Conservation (phyloP, 1,284 basidiomycete genomes). For the Fomes fomentarius region DNA sequence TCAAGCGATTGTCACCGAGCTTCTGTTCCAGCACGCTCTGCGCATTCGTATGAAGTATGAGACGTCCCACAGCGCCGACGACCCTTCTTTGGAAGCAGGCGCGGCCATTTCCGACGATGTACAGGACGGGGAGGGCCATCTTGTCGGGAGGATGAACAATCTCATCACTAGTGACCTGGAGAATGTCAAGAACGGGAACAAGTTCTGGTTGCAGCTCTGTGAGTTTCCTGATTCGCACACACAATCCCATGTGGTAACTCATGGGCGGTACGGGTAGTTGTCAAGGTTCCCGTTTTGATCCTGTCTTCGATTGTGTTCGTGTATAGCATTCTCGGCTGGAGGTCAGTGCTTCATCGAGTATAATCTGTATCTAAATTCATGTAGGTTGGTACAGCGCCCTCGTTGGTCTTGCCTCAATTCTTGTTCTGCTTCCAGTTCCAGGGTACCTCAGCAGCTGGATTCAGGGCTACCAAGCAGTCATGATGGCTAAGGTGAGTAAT, state of each 20-base stretch:
- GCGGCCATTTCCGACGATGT: slow-evolving; percentile 33
- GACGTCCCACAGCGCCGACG: slow-evolving; percentile 12
- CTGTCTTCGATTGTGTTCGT: slow-evolving; percentile 41
- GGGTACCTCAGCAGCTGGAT: slow-evolving; percentile 36
- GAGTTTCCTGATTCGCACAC: neutral
- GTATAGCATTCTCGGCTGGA: slow-evolving; percentile 51
- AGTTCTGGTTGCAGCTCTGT: slow-evolving; percentile 33
- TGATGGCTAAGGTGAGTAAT: slow-evolving; percentile 35
- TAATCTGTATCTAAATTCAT: neutral
- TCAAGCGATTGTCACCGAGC: slow-evolving; percentile 56
- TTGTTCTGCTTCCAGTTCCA: slow-evolving; percentile 55
- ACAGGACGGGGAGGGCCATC: slow-evolving; percentile 23
- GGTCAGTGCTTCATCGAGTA: slow-evolving; percentile 25
- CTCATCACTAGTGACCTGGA: slow-evolving; percentile 40
- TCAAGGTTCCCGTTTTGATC: slow-evolving; percentile 40
- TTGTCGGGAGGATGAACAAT: slow-evolving; percentile 55
- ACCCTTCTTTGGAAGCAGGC: slow-evolving; percentile 17
- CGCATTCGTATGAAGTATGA: slow-evolving; percentile 51
- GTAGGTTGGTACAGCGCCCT: slow-evolving; percentile 37
- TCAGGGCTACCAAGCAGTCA: slow-evolving; percentile 33
- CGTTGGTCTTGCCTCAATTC: slow-evolving; percentile 54
- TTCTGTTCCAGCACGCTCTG: slow-evolving; percentile 59
- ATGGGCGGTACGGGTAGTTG: slow-evolving; percentile 32
- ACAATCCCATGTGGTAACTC: neutral
- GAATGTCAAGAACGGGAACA: slow-evolving; percentile 38